These are phyloP conservation scores for Clathrospora elynae DNA, from an alignment of 2,329 filamentous ascomycete species.

Conservation along the genomic window DNA sequence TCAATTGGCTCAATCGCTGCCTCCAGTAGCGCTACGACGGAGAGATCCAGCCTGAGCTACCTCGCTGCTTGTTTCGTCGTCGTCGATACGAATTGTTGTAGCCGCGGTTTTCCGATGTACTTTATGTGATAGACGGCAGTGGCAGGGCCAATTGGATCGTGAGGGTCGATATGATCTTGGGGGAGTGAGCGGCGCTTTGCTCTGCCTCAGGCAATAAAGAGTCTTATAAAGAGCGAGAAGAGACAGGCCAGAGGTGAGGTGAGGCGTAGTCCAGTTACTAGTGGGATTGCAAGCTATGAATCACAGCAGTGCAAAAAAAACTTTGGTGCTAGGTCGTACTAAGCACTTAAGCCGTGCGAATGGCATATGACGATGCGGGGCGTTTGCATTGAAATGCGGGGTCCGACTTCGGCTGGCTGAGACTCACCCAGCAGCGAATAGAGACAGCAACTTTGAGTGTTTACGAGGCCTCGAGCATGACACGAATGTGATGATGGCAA, in stretches of 20 bases:
- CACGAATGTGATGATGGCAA: not conserved
- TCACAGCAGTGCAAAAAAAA: slow-evolving; percentile 21
- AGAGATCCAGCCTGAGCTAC: too few relatives aligned
- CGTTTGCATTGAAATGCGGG: slow-evolving; percentile 16
- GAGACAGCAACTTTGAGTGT: not conserved
- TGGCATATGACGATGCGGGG: slow-evolving; percentile 26
- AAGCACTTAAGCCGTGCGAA: slow-evolving; percentile 10
- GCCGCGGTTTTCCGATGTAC: too few relatives aligned
- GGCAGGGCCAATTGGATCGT: too few relatives aligned
- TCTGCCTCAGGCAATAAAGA: too few relatives aligned
- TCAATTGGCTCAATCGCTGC: too few relatives aligned
- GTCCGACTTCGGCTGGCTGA: slow-evolving; percentile 18
- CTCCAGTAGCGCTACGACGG: too few relatives aligned
- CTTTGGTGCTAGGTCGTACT: slow-evolving; percentile 19
- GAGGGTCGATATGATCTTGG: too few relatives aligned
- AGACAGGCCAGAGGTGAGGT: slow-evolving; percentile 1
- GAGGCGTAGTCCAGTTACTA: too few relatives aligned
- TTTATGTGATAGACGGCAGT: too few relatives aligned
- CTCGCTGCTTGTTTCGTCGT: too few relatives aligned
- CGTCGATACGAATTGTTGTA: too few relatives aligned
- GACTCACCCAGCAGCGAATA: slow-evolving; percentile 3
- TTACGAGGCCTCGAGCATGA: not conserved
- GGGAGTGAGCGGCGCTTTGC: too few relatives aligned
- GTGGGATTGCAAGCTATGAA: slow-evolving; percentile 13
- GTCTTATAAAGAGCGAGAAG: not conserved